Evolutionary conservation across 2,329 filamentous ascomycete species (phyloP).

Genomic region (Fusarium sp.): DNA sequence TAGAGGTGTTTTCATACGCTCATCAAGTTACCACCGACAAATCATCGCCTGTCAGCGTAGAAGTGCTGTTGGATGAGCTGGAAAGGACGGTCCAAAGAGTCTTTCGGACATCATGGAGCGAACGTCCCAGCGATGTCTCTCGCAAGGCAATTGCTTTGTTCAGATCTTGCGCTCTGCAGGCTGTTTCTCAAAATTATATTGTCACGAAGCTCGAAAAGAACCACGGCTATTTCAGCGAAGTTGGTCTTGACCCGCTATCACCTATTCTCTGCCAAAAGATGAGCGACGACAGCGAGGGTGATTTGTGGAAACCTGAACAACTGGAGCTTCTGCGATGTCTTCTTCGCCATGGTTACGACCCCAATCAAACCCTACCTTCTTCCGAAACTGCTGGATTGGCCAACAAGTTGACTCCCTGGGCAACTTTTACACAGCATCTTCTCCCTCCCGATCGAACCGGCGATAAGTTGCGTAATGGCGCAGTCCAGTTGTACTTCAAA

Average conservation of each 20-base stretch:
- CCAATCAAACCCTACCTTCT: not conserved
- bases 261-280: not conserved
- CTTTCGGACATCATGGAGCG: not conserved
- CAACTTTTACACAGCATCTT: not conserved
- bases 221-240: not conserved
- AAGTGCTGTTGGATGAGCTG: not conserved
- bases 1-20: not conserved
- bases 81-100: not conserved
- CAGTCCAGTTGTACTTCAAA: not conserved
- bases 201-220: not conserved
- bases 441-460: not conserved
- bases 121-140: not conserved
- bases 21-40: not conserved
- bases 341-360: not conserved
- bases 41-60: not conserved
- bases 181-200: not conserved
- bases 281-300: not conserved
- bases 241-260: not conserved
- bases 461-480: not conserved
- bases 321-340: not conserved
- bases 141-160: not conserved
- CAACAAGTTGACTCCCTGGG: not conserved
- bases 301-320: not conserved
- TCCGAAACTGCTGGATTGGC: not conserved
- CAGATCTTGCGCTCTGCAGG: not conserved